Percentiles rank a stretch among this genome's conserved stretches.
These are phyloP conservation scores for Ascochyta rabiei DNA, from an alignment of 2,329 filamentous ascomycete species.

Conservation along the genomic window DNA sequence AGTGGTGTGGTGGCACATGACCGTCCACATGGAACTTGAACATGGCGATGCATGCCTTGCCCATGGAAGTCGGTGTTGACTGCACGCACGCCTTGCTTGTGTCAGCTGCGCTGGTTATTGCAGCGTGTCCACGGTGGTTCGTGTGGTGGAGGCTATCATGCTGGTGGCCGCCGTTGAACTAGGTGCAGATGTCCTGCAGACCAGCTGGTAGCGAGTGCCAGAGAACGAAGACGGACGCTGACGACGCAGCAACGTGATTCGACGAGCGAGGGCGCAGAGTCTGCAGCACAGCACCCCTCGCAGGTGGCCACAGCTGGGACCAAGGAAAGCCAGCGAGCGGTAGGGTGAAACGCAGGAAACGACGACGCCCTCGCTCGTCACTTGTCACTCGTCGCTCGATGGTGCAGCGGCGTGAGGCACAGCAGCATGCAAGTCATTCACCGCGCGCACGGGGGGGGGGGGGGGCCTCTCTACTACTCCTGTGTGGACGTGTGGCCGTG, in stretches of 20 bases:
- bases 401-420: slow-evolving; percentile 10
- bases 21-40: slow-evolving; percentile 1
- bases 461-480: slow-evolving; percentile 13
- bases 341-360: slow-evolving; percentile 5
- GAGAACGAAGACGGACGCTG: slow-evolving; percentile 7
- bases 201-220: slow-evolving; percentile 6
- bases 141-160: slow-evolving; percentile 1
- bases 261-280: slow-evolving; percentile 13
- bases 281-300: slow-evolving; percentile 16
- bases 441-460: slow-evolving; percentile 10
- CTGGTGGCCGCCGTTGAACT: slow-evolving; percentile 8
- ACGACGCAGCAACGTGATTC: slow-evolving; percentile 8
- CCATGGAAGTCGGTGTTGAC: neutral
- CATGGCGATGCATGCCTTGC: slow-evolving; percentile 13
- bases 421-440: slow-evolving; percentile 23
- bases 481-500: slow-evolving; percentile 18
- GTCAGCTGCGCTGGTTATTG: neutral
- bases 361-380: slow-evolving; percentile 2
- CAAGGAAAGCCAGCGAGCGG: slow-evolving; percentile 2
- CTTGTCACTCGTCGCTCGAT: neutral
- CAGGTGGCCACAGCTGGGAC: slow-evolving; percentile 6
- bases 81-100: slow-evolving; percentile 1
- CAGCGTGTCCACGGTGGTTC: neutral
- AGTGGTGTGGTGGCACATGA: slow-evolving; percentile 13
- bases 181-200: neutral